Evolutionary conservation across 306 rosid genomes (phyloP).

Genomic region (barrel medic (Medicago truncatula)): DNA sequence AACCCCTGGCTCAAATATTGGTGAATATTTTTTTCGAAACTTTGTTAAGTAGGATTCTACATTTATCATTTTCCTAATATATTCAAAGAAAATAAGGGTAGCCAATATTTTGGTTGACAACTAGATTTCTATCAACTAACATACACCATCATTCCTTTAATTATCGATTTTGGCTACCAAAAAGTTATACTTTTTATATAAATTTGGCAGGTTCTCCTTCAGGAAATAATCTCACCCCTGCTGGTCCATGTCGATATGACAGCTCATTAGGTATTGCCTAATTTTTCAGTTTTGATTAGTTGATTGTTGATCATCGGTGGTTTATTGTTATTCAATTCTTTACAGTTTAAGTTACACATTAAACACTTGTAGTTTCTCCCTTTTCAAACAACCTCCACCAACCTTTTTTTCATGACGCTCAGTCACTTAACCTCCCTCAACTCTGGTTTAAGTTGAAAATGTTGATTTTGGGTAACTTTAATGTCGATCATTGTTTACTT

Average conservation of each 20-base stretch:
- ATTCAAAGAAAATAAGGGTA: constrained; percentile 6
- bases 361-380: background rate
- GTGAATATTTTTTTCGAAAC: constrained; percentile 52
- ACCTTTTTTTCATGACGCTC: background rate
- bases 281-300: constrained; percentile 31
- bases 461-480: background rate
- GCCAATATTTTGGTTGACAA: constrained; percentile 1
- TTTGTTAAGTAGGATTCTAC: constrained; percentile 33
- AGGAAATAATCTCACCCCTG: constrained; percentile 83
- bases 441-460: constrained; percentile 24
- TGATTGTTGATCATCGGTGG: constrained; percentile 32
- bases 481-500: background rate
- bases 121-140: constrained; percentile 16
- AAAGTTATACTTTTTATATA: constrained; percentile 16
- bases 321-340: constrained; percentile 21
- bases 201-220: constrained; percentile 85
- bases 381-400: background rate
- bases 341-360: no score
- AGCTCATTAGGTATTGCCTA: constrained; percentile 82
- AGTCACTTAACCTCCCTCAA: background rate
- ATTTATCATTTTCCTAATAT: background rate
- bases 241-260: constrained; percentile 98
- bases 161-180: constrained; percentile 12
- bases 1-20: constrained; percentile 74
- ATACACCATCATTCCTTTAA: constrained; percentile 21